Evolutionary conservation across 805 yeast species (phyloP), one percentile per base, ranked within the genome.

Genomic region (Lipomyces starkeyi): DNA sequence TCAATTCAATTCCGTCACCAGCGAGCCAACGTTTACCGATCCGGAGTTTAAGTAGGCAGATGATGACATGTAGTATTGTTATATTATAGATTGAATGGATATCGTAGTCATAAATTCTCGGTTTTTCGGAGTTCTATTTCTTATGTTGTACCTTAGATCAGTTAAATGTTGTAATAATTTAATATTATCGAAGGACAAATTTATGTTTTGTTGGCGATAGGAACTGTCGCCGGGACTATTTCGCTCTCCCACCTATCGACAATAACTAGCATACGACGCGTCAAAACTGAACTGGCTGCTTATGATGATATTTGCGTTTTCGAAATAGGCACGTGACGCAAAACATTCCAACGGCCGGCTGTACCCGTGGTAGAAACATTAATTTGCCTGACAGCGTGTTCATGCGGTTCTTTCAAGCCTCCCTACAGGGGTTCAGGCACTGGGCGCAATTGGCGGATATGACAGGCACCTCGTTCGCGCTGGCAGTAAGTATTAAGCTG

Each of bases 1-100:
- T 88, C 89, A n/a, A 88, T 94, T 57, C 91, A 91, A 73, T 87
- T 93, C 78, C 84, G 97, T 75, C 91, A 91, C 77, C 98, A 93
- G 79, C 85, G 97, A 64, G 90, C 90, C 72, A 89, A 88, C 72
- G 85, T 93, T 40, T 88, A 89, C 78, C 86, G 97, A 74, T 83
- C 88, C 60, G 91, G 93, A 62, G 90, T 89, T 55, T 88, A 72
- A 35, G 6, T 7, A 43, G 14, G 32, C 14, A 11, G 17, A 43
- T 59, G 55, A 14, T 27, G 20, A 13, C 0, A 20, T 53, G 32
- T 6, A 17, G 32, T 6, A 17, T 43, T 55, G 58, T 55, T 9
- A 13, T 55, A 17, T 29, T 27, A 3, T 22, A n/a, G 35, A 25
- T 54, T 3, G 57, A 32, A 9, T 54, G 57, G 32, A 29, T 20